Evolutionary conservation across 805 yeast genomes (phyloP).

Genomic region (Wickerhamiella lipophila): DNA sequence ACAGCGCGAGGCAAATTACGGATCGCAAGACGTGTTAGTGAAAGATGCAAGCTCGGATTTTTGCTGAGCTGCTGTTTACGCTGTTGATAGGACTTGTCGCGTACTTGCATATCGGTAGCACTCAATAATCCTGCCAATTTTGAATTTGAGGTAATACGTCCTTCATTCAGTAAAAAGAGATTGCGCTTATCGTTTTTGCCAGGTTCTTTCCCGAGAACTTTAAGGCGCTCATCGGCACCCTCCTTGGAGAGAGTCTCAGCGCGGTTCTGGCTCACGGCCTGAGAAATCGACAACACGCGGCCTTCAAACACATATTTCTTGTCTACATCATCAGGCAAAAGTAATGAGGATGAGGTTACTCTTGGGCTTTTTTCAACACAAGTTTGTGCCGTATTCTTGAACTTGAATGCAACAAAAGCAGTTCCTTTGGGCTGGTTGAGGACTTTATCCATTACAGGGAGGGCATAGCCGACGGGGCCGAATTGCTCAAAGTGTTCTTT

Average conservation of each 20-base stretch:
- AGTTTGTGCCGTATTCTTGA: slow-evolving; percentile 46
- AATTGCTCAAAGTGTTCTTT: slow-evolving; percentile 67
- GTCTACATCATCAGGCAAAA: slow-evolving; percentile 85
- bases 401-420: slow-evolving; percentile 79
- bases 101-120: slow-evolving; percentile 63
- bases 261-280: slow-evolving; percentile 76
- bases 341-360: slow-evolving; percentile 47
- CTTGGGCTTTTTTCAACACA: slow-evolving; percentile 75
- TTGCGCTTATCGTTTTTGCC: slow-evolving; percentile 74
- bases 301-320: slow-evolving; percentile 83
- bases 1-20: slow-evolving; percentile 88
- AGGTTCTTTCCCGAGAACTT: slow-evolving; percentile 65
- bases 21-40: slow-evolving; percentile 89
- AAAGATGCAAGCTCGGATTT: slow-evolving; percentile 81
- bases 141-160: slow-evolving; percentile 72
- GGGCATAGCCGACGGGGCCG: slow-evolving; percentile 83
- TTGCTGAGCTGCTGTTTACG: slow-evolving; percentile 83
- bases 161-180: slow-evolving; percentile 80
- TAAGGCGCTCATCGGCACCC: slow-evolving; percentile 60
- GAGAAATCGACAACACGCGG: slow-evolving; percentile 67
- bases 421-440: slow-evolving; percentile 87
- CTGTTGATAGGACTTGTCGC: slow-evolving; percentile 75
- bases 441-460: slow-evolving; percentile 78
- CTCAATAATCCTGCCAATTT: slow-evolving; percentile 60
- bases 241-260: slow-evolving; percentile 64